Evolutionary conservation across 78 protist species (phyloP).

Genomic region (Diacronema lutheri): DNA sequence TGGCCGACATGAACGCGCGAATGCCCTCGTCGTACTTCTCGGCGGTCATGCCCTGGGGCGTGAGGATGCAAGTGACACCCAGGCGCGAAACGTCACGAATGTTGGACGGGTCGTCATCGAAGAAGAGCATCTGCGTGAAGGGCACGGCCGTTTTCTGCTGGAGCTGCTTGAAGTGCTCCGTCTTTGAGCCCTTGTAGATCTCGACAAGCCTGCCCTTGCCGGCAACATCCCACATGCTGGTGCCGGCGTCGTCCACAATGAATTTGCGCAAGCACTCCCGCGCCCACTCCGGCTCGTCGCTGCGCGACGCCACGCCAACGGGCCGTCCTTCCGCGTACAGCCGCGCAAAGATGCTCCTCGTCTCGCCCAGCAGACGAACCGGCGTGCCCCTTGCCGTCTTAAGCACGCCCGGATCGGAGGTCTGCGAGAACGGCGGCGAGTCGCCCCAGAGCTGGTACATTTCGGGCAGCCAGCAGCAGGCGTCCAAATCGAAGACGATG

Average conservation of each 20-base stretch:
- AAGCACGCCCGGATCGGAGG: background rate
- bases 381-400: background rate
- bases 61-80: background rate
- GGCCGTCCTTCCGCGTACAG: background rate
- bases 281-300: background rate
- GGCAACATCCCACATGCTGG: background rate
- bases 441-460: background rate
- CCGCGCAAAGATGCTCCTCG: background rate
- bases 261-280: background rate
- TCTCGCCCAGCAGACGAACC: background rate
- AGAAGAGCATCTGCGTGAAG: background rate
- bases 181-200: background rate
- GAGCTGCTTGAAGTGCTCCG: background rate
- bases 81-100: background rate
- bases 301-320: background rate
- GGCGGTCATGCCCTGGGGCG: background rate
- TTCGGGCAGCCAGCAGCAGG: background rate
- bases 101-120: background rate
- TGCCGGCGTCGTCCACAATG: background rate
- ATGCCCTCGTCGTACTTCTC: background rate
- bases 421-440: background rate
- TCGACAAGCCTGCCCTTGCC: background rate
- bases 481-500: background rate
- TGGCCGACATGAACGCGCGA: too few species aligned
- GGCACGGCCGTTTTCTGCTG: background rate